Base-by-base conservation (phyloP, 2,329 filamentous ascomycete genomes). In the Colletotrichum abscissum region DNA sequence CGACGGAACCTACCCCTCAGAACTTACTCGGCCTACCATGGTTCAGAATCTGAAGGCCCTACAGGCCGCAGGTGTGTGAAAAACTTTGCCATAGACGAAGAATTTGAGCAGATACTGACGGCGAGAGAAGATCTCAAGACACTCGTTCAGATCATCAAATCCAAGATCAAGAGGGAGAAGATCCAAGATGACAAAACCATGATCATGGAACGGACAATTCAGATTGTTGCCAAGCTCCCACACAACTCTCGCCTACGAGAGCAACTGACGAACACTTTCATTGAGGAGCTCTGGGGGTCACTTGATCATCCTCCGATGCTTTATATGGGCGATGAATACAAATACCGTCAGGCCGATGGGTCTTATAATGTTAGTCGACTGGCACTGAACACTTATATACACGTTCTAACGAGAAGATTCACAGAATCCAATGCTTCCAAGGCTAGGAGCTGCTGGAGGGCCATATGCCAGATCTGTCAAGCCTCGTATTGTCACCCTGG, bases 181-280 rank as follows among this genome's bases (percentile, higher is more conserved):
- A 85, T 92, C 12, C 82, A 90, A 5, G 92, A 96, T 77, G 94
- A 96, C 84, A 93, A 93, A 83, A 93, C 91, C 1, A 93, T 94
- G 86, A 85, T 94, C 57, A 94, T 95, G 90, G 93, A 95, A 81
- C 86, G 90, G 8, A 87, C 92, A 5, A 94, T 95, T 73, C 89
- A 92, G 84, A 85, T 95, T 19, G 92, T 94, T 5, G 87, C 91
- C 14, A 88, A 88, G 38, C 84, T 95, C 42, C 92, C 92, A 1
- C 82, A 87, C 63, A 85, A 88, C 67, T 94, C 92, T 1, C 89
- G 88, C 76, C 86, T 88, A 30, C 87, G 92, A 11, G 84, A 88
- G 55, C 83, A 91, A 64, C 84, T 95, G 60, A 94, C 93, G 9
- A 91, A 92, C 77, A 81, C 83, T 58, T 93, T 95, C 77, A 86